Conservation (phyloP, 768 basidiomycete species). For the Tulasnella sp. region DNA sequence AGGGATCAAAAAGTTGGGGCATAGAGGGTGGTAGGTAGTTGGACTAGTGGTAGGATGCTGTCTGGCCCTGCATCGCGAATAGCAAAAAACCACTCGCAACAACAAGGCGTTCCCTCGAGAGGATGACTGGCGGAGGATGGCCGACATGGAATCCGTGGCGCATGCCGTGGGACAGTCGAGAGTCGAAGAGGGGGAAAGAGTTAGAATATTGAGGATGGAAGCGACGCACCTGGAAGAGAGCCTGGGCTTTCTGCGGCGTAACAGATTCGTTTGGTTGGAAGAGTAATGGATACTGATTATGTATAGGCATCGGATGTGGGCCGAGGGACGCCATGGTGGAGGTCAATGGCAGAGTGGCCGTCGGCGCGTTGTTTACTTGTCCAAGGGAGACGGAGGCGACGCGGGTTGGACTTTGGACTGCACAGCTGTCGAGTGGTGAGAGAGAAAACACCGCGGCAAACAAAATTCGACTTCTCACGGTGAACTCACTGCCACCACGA, state of each 20-base stretch:
- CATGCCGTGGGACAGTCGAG: neutral
- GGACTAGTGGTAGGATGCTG: neutral
- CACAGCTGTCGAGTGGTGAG: conserved; percentile 6
- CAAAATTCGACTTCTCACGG: neutral
- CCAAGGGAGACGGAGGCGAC: conserved; percentile 15
- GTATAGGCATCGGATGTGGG: neutral
- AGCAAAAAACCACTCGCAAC: neutral
- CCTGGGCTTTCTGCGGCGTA: conserved; percentile 26
- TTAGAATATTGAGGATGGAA: neutral
- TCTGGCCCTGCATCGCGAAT: neutral
- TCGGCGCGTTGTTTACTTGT: conserved; percentile 10
- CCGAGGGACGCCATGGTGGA: neutral
- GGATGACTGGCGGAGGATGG: neutral
- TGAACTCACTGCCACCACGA: neutral
- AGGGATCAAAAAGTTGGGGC: neutral
- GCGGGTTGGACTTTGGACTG: conserved; percentile 15
- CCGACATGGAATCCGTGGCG: neutral
- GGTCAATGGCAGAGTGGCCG: neutral
- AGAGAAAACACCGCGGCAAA: neutral
- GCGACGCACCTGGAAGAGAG: conserved; percentile 8
- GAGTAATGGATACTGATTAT: conserved; percentile 29
- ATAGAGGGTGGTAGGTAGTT: neutral
- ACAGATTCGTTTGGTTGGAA: conserved; percentile 30
- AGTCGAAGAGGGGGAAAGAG: conserved; percentile 6
- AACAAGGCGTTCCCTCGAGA: neutral